These are phyloP conservation scores for Blastobotrys malaysiensis DNA, from an alignment of 1,139 yeast species.

Conservation along the genomic window DNA sequence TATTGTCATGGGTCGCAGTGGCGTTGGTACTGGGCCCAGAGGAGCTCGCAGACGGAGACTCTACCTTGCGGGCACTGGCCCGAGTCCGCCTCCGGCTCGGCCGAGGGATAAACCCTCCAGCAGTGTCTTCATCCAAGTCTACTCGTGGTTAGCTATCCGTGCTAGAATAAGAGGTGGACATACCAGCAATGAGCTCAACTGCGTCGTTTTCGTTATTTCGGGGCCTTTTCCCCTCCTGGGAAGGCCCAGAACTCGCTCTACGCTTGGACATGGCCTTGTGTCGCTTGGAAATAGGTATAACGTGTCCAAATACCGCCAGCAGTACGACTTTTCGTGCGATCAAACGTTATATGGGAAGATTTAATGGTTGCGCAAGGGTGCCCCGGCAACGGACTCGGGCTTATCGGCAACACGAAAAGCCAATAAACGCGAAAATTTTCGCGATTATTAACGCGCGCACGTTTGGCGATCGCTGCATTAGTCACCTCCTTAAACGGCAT, in stretches of 20 bases:
- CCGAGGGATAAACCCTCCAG: neutral
- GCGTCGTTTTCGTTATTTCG: neutral
- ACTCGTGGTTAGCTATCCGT: neutral
- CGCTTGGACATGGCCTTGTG: neutral
- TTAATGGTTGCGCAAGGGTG: too few species aligned
- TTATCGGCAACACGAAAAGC: neutral
- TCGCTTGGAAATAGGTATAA: too few species aligned
- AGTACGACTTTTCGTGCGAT: neutral
- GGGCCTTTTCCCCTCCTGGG: neutral
- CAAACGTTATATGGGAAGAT: neutral
- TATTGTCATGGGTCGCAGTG: neutral
- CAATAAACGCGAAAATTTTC: neutral
- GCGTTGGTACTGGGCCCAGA: neutral
- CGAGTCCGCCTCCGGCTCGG: neutral
- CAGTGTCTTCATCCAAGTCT: neutral
- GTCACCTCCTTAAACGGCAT: too few species aligned
- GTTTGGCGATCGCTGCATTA: neutral
- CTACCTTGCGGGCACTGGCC: neutral
- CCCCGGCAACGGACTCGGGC: neutral
- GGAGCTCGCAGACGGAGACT: neutral
- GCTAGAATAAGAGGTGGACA: neutral
- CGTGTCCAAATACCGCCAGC: too few species aligned
- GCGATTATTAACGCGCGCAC: neutral
- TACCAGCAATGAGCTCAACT: neutral
- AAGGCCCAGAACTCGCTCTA: neutral